phyloP scores from a whole-genome alignment of 805 yeast genomes.

The Pichia thaimueangensis region DNA sequence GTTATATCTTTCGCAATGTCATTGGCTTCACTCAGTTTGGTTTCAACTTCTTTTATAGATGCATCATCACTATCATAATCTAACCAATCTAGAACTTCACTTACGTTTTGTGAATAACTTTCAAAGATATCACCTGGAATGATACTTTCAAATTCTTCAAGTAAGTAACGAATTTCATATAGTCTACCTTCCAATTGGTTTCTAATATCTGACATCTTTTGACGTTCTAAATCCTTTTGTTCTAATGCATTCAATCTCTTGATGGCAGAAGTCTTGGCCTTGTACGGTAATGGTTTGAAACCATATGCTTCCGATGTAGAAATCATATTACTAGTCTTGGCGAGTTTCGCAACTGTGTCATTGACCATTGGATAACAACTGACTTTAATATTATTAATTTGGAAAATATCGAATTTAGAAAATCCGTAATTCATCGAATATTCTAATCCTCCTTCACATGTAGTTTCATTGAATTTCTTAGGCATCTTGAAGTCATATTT shows the following conservation, averaged over 20 bases:
- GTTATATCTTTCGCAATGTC: background rate
- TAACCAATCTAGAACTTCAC: slow-evolving; percentile 65
- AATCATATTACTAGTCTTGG: slow-evolving; percentile 15
- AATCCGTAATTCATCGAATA: slow-evolving; percentile 20
- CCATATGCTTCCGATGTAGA: slow-evolving; percentile 31
- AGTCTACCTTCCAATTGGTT: slow-evolving; percentile 70
- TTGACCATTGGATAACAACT: slow-evolving; percentile 15
- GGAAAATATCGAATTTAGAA: slow-evolving; percentile 35
- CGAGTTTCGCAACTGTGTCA: slow-evolving; percentile 3
- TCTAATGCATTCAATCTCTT: slow-evolving; percentile 48
- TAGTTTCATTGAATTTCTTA: slow-evolving; percentile 26
- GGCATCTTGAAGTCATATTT: slow-evolving; percentile 18
- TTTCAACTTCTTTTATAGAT: slow-evolving; percentile 31
- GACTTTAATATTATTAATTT: slow-evolving; percentile 38
- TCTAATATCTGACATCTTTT: slow-evolving; percentile 40
- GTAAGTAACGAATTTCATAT: slow-evolving; percentile 56
- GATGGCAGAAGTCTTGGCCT: slow-evolving; percentile 40
- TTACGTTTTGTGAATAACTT: slow-evolving; percentile 32
- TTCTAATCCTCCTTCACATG: slow-evolving; percentile 34
- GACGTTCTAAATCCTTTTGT: slow-evolving; percentile 48
- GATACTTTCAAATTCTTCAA: slow-evolving; percentile 48
- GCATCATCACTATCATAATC: slow-evolving; percentile 63
- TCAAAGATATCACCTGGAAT: slow-evolving; percentile 35
- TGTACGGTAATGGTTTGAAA: slow-evolving; percentile 43
- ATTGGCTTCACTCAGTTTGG: slow-evolving; percentile 27